Conservation (phyloP, 2,329 filamentous ascomycete species). For the Pyrenophora teres region DNA sequence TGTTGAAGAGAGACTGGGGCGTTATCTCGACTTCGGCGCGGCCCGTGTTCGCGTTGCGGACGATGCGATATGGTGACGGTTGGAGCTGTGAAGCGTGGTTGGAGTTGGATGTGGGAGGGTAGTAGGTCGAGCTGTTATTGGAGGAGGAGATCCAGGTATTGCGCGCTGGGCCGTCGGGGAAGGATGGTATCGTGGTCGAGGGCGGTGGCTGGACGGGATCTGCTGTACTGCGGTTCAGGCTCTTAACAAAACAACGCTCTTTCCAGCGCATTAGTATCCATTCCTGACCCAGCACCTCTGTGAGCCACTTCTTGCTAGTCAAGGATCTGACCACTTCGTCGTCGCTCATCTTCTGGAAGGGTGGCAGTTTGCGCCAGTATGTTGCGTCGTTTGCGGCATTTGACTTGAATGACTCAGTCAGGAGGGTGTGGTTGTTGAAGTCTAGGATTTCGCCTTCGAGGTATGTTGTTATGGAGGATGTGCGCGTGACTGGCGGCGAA, state of each 20-base stretch:
- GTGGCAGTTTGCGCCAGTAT: conserved; percentile 56
- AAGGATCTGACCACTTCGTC: conserved; percentile 52
- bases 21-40: conserved; percentile 21
- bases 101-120: not conserved
- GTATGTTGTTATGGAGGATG: conserved; percentile 64
- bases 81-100: conserved; percentile 9
- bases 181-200: conserved; percentile 7
- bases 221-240: conserved; percentile 26
- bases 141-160: conserved; percentile 4
- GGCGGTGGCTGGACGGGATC: conserved; percentile 21
- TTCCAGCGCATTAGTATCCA: conserved; percentile 64
- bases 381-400: conserved; percentile 52
- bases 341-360: conserved; percentile 48
- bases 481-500: conserved; percentile 34
- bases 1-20: conserved; percentile 5
- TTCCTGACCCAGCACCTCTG: conserved; percentile 48
- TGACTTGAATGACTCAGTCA: conserved; percentile 56
- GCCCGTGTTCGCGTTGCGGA: conserved; percentile 19
- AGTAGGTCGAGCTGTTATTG: not conserved
- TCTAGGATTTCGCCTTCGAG: conserved; percentile 73
- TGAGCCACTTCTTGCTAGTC: conserved; percentile 46
- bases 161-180: conserved; percentile 7
- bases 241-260: conserved; percentile 56
- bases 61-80: conserved; percentile 23
- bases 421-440: conserved; percentile 57